These are phyloP conservation scores for Nemophila menziesii DNA, from an alignment of 257 asterid species.

Conservation along the genomic window DNA sequence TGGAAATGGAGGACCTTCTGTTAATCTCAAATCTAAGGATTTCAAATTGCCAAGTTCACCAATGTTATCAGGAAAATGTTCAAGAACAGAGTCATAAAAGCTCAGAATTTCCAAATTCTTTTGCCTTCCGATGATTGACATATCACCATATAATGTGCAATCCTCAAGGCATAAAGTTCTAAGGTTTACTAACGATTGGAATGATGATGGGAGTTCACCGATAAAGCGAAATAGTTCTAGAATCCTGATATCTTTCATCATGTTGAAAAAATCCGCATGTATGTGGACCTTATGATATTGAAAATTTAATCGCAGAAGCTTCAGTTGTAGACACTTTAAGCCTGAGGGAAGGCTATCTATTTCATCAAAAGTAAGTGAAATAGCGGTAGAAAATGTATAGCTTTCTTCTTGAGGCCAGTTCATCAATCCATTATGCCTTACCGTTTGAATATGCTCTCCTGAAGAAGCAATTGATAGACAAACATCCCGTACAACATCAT, in stretches of 20 bases:
- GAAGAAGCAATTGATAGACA: conserved; percentile 6
- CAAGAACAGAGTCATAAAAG: conserved; percentile 2
- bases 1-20: background rate
- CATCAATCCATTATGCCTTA: conserved; percentile 1
- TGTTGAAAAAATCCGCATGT: background rate
- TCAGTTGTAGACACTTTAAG: conserved; percentile 1
- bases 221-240: no score
- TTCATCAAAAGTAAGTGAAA: conserved; percentile 6
- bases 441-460: conserved; percentile 7
- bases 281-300: background rate
- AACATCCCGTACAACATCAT: conserved; percentile 7
- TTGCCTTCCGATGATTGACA: conserved; percentile 4
- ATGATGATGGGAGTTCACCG: no score
- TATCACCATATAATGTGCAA: background rate
- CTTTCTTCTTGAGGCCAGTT: conserved; percentile 7
- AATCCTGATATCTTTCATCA: background rate
- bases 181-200: conserved; percentile 4
- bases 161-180: background rate
- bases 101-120: conserved; percentile 8
- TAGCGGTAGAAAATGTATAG: conserved; percentile 2
- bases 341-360: conserved; percentile 1
- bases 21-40: conserved; percentile 1
- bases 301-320: background rate
- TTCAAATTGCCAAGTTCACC: conserved; percentile 7
- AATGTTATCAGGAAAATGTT: conserved; percentile 3